Evolutionary conservation across 192 early-diverging fungal species (phyloP), one percentile per base, ranked within the genome.

Genomic region (Physocladia obscura): DNA sequence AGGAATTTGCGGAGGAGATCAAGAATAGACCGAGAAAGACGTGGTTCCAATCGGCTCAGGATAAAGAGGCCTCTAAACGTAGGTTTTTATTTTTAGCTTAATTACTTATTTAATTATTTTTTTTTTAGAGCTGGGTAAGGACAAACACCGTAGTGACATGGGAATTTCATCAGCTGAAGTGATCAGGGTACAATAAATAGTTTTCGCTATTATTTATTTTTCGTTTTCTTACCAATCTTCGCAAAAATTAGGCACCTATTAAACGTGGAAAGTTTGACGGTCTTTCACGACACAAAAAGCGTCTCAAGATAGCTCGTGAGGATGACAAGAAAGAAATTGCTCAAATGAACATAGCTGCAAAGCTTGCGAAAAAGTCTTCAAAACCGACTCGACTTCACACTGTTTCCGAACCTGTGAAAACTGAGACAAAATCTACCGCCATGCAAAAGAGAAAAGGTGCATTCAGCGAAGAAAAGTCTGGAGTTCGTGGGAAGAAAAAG

Each of bases 21-120:
- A 84, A 88, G 77, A 78, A 80, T 69, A 84, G 94, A 39, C 97
- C 97, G 27, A 90, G 89, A 34, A 87, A 89, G 81, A 95, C 91
- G 4, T 99, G 96, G 96, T 98, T 99, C 87, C 92, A 95, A 76
- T 79, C 88, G 5, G 79, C 87, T 26, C 83, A 85, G 57, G 90
- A 94, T 48, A 93, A 91, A 71, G 82, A 84, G 44, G 69, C 76
- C 4, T 76, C 89, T 3, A 90, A 91, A 70, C 80, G 79, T 74
- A 65, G 68, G 49, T 57, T 30, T 36, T 50, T 32, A 1, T n/a
- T 57, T 72, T 30, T 51, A 6, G 55, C 40, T 68, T 17, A 49
- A 13, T 17, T n/a, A 26, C 26, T 31, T 2, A 49, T 32, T 26
- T 32, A 34, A 49, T 26, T 27, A 8, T 55, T 8, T 13, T 34